Conservation (phyloP, 371 early-diverging fungal species). For the Mortierella sp. region DNA sequence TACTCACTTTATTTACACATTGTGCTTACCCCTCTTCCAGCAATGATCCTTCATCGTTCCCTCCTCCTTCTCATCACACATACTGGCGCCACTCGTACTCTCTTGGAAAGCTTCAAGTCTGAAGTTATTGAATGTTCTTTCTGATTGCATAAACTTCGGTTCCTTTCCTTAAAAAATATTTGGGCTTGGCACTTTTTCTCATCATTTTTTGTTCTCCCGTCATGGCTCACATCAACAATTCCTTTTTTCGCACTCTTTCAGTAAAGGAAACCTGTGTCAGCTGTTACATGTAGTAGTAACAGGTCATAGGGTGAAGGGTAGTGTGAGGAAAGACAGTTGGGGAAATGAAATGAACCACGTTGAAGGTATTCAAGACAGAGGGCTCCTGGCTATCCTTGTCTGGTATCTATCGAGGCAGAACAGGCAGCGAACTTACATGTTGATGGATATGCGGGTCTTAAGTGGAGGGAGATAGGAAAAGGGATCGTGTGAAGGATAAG, state of each 20-base stretch:
- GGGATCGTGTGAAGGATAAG: neutral
- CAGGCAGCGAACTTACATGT: slow-evolving; percentile 26
- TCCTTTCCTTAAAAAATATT: slow-evolving; percentile 6
- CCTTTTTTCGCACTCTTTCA: neutral
- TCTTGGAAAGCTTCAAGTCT: neutral
- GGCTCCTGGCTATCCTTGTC: too few species aligned
- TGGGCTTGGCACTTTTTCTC: neutral
- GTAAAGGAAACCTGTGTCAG: neutral
- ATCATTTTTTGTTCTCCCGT: neutral
- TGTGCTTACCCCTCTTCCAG: too few species aligned
- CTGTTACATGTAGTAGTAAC: neutral
- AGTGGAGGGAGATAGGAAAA: neutral
- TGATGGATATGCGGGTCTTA: neutral
- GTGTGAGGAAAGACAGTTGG: too few species aligned
- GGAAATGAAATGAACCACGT: neutral
- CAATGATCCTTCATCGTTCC: neutral
- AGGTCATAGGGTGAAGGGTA: too few species aligned
- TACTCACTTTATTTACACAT: too few species aligned
- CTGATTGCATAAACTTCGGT: slow-evolving; percentile 11
- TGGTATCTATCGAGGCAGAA: neutral
- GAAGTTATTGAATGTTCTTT: slow-evolving; percentile 19
- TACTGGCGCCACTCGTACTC: neutral
- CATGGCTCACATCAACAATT: neutral
- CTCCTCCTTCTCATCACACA: neutral
- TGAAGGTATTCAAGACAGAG: neutral